Conservation (phyloP, 164 flowering plant species). For the Tetracentron sinense region DNA sequence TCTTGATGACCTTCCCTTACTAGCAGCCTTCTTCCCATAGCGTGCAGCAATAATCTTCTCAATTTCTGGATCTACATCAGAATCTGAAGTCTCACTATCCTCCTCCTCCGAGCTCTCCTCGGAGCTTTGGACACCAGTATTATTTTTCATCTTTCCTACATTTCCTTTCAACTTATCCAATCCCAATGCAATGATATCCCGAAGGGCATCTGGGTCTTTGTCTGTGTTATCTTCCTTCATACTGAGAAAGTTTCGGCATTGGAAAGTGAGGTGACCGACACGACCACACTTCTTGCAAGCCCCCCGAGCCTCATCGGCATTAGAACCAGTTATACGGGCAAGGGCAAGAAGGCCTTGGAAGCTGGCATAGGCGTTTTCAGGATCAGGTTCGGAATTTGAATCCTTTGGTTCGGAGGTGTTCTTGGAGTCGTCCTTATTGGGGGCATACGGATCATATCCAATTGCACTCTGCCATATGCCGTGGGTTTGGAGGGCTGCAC, state of each 20-base stretch:
- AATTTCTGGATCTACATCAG: constrained; percentile 78
- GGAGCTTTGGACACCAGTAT: constrained; percentile 30
- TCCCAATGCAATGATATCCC: constrained; percentile 40
- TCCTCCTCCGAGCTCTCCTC: constrained; percentile 62
- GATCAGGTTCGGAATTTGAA: constrained; percentile 50
- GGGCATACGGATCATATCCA: constrained; percentile 95
- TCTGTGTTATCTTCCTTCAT: constrained; percentile 63
- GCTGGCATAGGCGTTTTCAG: constrained; percentile 80
- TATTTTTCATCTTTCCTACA: constrained; percentile 21
- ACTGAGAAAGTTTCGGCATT: constrained; percentile 85
- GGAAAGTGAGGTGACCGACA: constrained; percentile 85
- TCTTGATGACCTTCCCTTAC: constrained; percentile 23
- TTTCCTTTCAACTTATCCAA: constrained; percentile 58
- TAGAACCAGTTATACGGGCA: constrained; percentile 75
- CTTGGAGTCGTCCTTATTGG: constrained; percentile 71
- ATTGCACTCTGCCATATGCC: constrained; percentile 99
- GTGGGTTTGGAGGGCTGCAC: constrained; percentile 97
- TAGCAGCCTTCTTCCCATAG: constrained; percentile 45
- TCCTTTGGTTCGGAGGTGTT: constrained; percentile 27
- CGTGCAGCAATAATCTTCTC: constrained; percentile 75
- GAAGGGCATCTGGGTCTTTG: constrained; percentile 49
- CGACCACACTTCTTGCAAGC: constrained; percentile 94
- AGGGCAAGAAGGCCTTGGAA: constrained; percentile 89
- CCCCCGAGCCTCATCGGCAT: constrained; percentile 84
- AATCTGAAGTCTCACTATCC: constrained; percentile 71